Conservation (phyloP, 306 rosid genomes). For the Phaseolus lunatus region DNA sequence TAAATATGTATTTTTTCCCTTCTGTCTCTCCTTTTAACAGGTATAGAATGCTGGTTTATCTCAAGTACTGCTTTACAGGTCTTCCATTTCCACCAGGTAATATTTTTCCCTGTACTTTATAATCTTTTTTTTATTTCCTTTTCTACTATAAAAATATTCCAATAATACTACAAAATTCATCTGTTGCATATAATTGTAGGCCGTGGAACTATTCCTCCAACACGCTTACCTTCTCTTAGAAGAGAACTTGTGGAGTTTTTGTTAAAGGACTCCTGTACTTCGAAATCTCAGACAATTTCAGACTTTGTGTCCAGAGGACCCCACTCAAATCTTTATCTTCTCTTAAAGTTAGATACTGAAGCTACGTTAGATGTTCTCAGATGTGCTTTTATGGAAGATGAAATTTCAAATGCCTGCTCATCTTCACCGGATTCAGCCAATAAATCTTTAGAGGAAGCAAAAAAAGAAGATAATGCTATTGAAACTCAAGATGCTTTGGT, state of each 20-base stretch:
- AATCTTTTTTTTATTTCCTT: not conserved
- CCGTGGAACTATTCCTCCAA: slow-evolving; percentile 76
- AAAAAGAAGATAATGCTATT: slow-evolving; percentile 46
- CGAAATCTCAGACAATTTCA: slow-evolving; percentile 58
- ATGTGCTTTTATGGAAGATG: slow-evolving; percentile 73
- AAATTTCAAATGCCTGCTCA: slow-evolving; percentile 51
- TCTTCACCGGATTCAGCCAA: slow-evolving; percentile 55
- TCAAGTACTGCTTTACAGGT: slow-evolving; percentile 95
- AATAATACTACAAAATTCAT: slow-evolving; percentile 28
- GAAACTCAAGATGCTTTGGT: slow-evolving; percentile 59
- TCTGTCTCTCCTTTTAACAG: slow-evolving; percentile 53
- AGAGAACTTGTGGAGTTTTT: slow-evolving; percentile 80
- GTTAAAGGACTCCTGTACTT: slow-evolving; percentile 62
- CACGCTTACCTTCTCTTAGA: slow-evolving; percentile 82
- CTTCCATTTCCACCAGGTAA: slow-evolving; percentile 98
- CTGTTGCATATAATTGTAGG: slow-evolving; percentile 64
- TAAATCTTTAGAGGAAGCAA: slow-evolving; percentile 42
- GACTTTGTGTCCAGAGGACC: slow-evolving; percentile 46
- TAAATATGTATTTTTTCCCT: slow-evolving; percentile 34
- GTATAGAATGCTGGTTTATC: slow-evolving; percentile 91
- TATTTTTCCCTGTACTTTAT: not conserved
- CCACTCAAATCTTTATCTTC: slow-evolving; percentile 69
- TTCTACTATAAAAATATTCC: slow-evolving; percentile 25
- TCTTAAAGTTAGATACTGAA: slow-evolving; percentile 80
- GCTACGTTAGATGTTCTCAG: slow-evolving; percentile 84